Percentiles rank a stretch among this genome's conserved stretches.
phyloP scores from a whole-genome alignment of 495 filamentous ascomycete genomes.

The Neurospora africana region DNA sequence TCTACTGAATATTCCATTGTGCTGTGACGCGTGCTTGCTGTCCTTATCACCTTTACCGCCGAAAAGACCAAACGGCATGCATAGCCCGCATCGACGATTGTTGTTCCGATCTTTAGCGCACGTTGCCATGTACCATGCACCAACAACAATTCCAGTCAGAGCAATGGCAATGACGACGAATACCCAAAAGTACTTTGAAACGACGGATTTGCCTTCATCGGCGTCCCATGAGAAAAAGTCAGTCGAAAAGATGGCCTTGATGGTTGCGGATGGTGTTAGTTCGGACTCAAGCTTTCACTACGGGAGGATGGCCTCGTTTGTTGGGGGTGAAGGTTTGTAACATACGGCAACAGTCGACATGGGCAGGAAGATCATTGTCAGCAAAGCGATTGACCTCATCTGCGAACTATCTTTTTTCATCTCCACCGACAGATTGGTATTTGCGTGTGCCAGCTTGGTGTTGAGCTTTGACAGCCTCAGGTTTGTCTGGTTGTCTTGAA shows the following conservation, averaged over 20 bases:
- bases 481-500: not conserved
- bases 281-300: not conserved
- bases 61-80: not conserved
- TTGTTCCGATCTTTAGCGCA: not conserved
- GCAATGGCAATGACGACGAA: not conserved
- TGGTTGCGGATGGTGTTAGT: not conserved
- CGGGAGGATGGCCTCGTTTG: no score
- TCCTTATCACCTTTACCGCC: not conserved
- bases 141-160: not conserved
- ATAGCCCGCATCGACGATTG: not conserved
- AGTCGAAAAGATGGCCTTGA: not conserved
- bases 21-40: no score
- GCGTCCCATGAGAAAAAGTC: not conserved
- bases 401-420: conserved; percentile 16
- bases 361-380: conserved; percentile 21
- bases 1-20: no score
- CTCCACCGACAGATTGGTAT: not conserved
- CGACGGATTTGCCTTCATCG: not conserved
- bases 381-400: conserved; percentile 20
- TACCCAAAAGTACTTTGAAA: not conserved
- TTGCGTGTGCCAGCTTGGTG: not conserved
- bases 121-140: not conserved
- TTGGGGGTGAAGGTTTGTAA: no score
- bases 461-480: not conserved
- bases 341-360: not conserved